Base-by-base conservation (phyloP, 805 yeast species). In the Kodamaea jinghongensis region DNA sequence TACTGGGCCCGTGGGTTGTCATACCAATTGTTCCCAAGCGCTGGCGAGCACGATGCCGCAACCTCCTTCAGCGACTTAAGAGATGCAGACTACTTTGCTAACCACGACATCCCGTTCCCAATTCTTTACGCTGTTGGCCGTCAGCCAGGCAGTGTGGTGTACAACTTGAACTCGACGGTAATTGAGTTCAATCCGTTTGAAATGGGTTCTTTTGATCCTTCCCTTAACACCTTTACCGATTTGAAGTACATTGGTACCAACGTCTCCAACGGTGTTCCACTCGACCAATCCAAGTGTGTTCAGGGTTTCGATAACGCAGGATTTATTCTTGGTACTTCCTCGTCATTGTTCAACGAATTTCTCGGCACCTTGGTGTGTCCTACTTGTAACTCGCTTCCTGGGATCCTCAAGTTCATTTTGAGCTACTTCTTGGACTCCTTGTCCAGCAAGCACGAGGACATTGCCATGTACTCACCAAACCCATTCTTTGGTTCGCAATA, bases 1-100 rank as follows among this genome's bases (percentile, higher is more conserved):
- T 75, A 78, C 41, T 86, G 93, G 95, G 89, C 88, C 4, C 71
- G 90, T 47, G 80, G 81, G 2, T 65, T 88, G 37, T 76, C 93
- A 2, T 75, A 81, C 49, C 88, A 84, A 61, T 77, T 87, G 46
- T 79, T 60, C 33, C 50, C 60, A 6, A 39, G 46, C 30, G 60
- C 56, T 1, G 28, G 42, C 6, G 55, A 59, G 36, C 55, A 53
- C 39, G 51, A 49, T 20, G 52, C 55, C 6, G 46, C 58, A 8
- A 48, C 59, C 9, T 48, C 63, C 7, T 66, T 65, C 61, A 58
- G 67, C 3, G 69, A 63, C 40, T 52, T 67, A 25, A 49, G 66
- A 31, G 50, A 56, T 34, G 35, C 49, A 29, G 31, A 40, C 2
- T 40, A 51, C 3, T 68, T 68, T 42, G 41, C 49, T 23, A 58